phyloP scores from a whole-genome alignment of 495 filamentous ascomycete species.

The Talaromyces proteolyticus region DNA sequence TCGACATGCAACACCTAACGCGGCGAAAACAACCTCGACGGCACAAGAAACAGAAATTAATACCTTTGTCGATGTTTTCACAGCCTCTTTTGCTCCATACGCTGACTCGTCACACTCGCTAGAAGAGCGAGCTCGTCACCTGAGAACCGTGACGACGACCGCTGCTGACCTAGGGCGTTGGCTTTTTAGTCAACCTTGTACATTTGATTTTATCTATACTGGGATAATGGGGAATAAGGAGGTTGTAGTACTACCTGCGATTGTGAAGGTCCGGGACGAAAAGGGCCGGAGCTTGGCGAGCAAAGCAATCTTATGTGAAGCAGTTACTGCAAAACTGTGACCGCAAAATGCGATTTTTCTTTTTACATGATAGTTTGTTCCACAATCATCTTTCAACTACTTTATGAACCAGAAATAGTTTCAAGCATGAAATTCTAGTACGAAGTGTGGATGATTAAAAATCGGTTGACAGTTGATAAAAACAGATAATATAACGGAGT shows the following conservation, averaged over 20 bases:
- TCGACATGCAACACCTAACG: neutral
- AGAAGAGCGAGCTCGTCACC: conserved; percentile 9
- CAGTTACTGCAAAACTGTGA: neutral
- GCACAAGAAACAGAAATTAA: conserved; percentile 2
- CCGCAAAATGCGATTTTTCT: too few relatives aligned
- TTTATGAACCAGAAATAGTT: too few relatives aligned
- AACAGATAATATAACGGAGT: too few relatives aligned
- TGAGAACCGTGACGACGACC: conserved; percentile 11
- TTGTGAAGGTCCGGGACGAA: conserved; percentile 19
- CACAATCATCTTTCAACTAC: too few relatives aligned
- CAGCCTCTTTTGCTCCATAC: conserved; percentile 14
- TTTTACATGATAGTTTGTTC: too few relatives aligned
- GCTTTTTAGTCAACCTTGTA: conserved; percentile 22
- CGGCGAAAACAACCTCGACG: neutral
- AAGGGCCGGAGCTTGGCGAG: conserved; percentile 9
- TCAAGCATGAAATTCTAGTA: too few relatives aligned
- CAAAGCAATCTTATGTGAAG: neutral
- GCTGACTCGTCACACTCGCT: conserved; percentile 8
- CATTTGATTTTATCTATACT: conserved; percentile 15
- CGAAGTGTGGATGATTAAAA: too few relatives aligned
- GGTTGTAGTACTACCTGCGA: conserved; percentile 11
- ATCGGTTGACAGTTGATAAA: too few relatives aligned
- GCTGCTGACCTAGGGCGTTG: conserved; percentile 16
- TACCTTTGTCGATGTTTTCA: conserved; percentile 13
- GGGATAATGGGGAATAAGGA: neutral